Percentiles rank a stretch among this genome's conserved stretches.
phyloP scores from a whole-genome alignment of 768 basidiomycete genomes.

The Russula compacta region DNA sequence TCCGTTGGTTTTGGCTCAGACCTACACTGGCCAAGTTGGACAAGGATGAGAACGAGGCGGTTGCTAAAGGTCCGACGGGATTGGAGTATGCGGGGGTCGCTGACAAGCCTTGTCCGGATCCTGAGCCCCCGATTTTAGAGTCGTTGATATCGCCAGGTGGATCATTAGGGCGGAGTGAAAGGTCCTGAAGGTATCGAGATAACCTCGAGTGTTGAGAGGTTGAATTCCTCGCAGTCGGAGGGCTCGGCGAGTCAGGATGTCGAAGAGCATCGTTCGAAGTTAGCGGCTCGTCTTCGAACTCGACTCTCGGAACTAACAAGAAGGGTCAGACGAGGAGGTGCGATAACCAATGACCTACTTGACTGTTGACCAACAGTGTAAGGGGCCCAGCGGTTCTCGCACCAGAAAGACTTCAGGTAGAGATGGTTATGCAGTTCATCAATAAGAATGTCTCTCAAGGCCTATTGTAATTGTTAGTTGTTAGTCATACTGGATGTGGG shows the following conservation, averaged over 20 bases:
- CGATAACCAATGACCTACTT: slow-evolving; percentile 42
- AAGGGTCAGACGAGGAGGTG: slow-evolving; percentile 6
- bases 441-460: slow-evolving; percentile 82
- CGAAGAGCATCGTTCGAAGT: slow-evolving; percentile 23
- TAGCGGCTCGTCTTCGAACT: slow-evolving; percentile 45
- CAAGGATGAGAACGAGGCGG: slow-evolving; percentile 19
- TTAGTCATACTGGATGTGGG: slow-evolving; percentile 4
- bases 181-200: slow-evolving; percentile 51
- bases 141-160: slow-evolving; percentile 58
- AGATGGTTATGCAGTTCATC: slow-evolving; percentile 95
- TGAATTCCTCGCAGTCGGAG: slow-evolving; percentile 36
- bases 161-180: slow-evolving; percentile 69
- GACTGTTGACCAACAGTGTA: slow-evolving; percentile 72
- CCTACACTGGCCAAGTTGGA: slow-evolving; percentile 14
- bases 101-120: slow-evolving; percentile 18
- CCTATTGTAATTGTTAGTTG: slow-evolving; percentile 36
- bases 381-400: slow-evolving; percentile 83
- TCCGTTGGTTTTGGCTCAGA: slow-evolving; percentile 28
- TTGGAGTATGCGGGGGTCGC: slow-evolving; percentile 18
- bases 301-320: slow-evolving; percentile 51
- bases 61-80: slow-evolving; percentile 16
- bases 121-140: slow-evolving; percentile 25
- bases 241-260: slow-evolving; percentile 25
- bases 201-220: slow-evolving; percentile 41
- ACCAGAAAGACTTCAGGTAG: slow-evolving; percentile 97